Base-by-base conservation (phyloP, 495 filamentous ascomycete species). In the Pyronema domesticum region DNA sequence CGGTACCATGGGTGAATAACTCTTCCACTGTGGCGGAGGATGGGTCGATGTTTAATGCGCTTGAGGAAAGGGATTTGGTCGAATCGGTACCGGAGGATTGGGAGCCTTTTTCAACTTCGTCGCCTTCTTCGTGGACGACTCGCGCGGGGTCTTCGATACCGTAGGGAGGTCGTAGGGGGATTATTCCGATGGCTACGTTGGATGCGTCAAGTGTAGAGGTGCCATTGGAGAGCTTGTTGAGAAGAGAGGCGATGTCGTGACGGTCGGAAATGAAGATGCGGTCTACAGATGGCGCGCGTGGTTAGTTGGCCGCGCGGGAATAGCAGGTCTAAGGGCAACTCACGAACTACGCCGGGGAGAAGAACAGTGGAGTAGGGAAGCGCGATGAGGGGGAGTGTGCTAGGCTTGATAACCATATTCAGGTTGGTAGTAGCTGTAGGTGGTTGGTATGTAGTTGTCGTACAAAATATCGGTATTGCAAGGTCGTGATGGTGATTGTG, bases 211-310 rank as follows among this genome's bases (percentile, higher is more conserved):
- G 70, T 56, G 73, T 77, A 36, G 72, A 66, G 11, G 69, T 65
- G 30, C 70, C 69, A 34, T 72, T 71, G 44, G 80, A 75, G 35
- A 83, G 68, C 10, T 80, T 74, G 3, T 79, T 75, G 17, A 86
- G 72, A 33, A 86, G 71, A 54, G 81, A 77, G 51, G 77, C 73
- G 49, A 85, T 73, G 61, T 86, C 82, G 37, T 78, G 72, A 10
- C 82, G 79, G 60, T 80, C 78, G 34, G 74, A 68, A 48, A 85
- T 71, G 42, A 79, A 76, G 51, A 86, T 74, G 11, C 80, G 76
- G 33, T 82, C 62, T 64, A 11, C 10, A 39, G 15, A 3, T 47
- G 8, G 48, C 11, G 15, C 17, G 10, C 4, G 6, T 6, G 13
- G 39, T 51, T 51, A 51, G 33, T 6, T 51, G 18, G 13, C 3